Evolutionary conservation across 176 grass and related monocot species (phyloP), one percentile per base, ranked within the genome.

Genomic region (Rhynchospora breviuscula): DNA sequence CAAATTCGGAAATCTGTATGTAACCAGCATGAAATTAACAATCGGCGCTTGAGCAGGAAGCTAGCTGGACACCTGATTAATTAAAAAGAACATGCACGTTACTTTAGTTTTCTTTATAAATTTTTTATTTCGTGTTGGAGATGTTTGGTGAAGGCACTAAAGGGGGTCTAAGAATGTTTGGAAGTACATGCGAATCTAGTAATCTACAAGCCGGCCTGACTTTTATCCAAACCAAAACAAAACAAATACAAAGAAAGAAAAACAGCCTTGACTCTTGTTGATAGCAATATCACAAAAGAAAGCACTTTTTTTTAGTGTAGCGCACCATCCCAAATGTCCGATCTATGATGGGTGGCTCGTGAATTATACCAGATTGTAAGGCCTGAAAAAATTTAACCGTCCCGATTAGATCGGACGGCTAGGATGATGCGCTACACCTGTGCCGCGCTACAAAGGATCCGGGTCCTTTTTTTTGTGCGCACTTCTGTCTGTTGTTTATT

Each of bases 111-210:
- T 56, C 13, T 13, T 7, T 77, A 29, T 29, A 15, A 4, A 71
- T 47, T 45, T 21, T 9, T 71, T 29, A 29, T 29, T 29, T 29
- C 26, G 67, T 47, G 73, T 78, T 53, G 73, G 51, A 78, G 51
- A 33, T 54, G 73, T 78, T 78, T 29, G 73, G 73, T 78, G 51
- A 78, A 47, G 18, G 49, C 73, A 77, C 73, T 40, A 12, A n/a
- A 29, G 48, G 72, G 22, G 21, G 47, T 52, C 47, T 40, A 76
- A 53, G 46, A 51, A 54, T 76, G 12, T 48, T 76, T 29, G 21
- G 11, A 52, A 14, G 47, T 76, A 53, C 48, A 54, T 52, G 19
- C 10, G 11, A 53, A 53, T 53, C 13, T 70, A 70, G 67, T 46
- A 51, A 47, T 22, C 45, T 12, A 10, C 63, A 67, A 66, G 3